A percentile compares a stretch with the other conserved stretches of the same genome.
These are phyloP conservation scores for Teratosphaeria zuluensis DNA, from an alignment of 2,329 filamentous ascomycete species.

Conservation along the genomic window DNA sequence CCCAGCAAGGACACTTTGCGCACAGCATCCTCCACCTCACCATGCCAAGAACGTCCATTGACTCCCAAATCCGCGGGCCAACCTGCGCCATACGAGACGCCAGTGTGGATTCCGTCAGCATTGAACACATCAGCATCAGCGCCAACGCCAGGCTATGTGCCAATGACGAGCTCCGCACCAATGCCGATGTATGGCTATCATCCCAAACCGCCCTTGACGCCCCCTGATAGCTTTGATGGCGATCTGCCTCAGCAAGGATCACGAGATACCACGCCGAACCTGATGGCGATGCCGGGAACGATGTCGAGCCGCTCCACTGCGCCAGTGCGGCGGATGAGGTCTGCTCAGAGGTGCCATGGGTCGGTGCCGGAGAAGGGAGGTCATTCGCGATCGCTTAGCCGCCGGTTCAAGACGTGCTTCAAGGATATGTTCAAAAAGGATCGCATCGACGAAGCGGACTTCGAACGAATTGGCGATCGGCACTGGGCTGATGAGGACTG, in stretches of 20 bases:
- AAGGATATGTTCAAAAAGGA: conserved; percentile 19
- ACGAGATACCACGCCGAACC: not conserved
- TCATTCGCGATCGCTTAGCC: conserved; percentile 5
- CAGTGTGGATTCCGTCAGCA: conserved; percentile 3
- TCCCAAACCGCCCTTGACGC: conserved; percentile 7
- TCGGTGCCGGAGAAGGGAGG: not conserved
- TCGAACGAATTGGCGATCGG: conserved; percentile 16
- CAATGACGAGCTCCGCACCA: not conserved
- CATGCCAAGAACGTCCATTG: not conserved
- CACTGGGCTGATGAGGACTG: conserved; percentile 24
- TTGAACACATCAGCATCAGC: conserved; percentile 1
- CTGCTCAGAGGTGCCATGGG: not conserved
- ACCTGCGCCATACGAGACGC: conserved; percentile 9
- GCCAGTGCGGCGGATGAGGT: not conserved
- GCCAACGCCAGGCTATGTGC: not conserved
- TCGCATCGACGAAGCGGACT: conserved; percentile 14
- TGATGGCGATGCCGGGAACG: conserved; percentile 13
- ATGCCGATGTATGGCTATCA: not conserved
- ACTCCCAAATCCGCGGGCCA: not conserved
- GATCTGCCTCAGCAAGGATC: conserved; percentile 1
- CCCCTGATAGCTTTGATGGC: conserved; percentile 9
- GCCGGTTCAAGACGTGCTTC: conserved; percentile 15
- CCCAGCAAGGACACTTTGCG: not conserved
- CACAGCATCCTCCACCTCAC: not conserved
- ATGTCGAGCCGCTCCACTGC: conserved; percentile 3